phyloP scores from a whole-genome alignment of 768 basidiomycete genomes.

The Phanerodontia chrysosporium region DNA sequence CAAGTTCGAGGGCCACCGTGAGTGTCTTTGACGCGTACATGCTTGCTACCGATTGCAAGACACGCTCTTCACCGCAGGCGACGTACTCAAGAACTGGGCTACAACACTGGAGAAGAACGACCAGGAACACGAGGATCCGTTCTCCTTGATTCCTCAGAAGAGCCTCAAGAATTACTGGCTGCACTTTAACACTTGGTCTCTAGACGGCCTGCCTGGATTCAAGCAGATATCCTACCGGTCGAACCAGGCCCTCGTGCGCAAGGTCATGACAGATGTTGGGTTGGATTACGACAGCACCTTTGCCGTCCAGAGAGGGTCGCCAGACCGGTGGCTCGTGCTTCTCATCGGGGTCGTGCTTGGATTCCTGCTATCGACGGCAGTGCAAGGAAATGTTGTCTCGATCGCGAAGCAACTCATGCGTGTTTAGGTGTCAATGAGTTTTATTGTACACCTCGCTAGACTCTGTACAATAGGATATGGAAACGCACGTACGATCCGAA shows the following conservation, averaged over 20 bases:
- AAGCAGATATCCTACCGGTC: not conserved
- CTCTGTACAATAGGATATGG: not conserved
- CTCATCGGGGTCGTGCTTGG: not conserved
- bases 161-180: conserved; percentile 10
- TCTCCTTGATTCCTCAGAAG: not conserved
- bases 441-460: not conserved
- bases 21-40: not conserved
- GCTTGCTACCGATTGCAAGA: not conserved
- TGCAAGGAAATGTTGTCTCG: not conserved
- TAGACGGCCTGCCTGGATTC: conserved; percentile 11
- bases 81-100: conserved; percentile 1
- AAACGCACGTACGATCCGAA: not conserved
- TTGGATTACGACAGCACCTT: not conserved
- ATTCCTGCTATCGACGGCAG: not conserved
- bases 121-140: not conserved
- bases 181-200: conserved; percentile 11
- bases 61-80: not conserved
- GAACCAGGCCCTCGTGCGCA: not conserved
- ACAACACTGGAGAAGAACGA: conserved; percentile 1
- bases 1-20: conserved; percentile 11
- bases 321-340: not conserved
- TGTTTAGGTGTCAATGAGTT: not conserved
- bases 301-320: not conserved
- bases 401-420: not conserved
- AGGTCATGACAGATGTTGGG: conserved; percentile 2